Conservation (phyloP, 345 rosid species). For the Nephelium lappaceum region DNA sequence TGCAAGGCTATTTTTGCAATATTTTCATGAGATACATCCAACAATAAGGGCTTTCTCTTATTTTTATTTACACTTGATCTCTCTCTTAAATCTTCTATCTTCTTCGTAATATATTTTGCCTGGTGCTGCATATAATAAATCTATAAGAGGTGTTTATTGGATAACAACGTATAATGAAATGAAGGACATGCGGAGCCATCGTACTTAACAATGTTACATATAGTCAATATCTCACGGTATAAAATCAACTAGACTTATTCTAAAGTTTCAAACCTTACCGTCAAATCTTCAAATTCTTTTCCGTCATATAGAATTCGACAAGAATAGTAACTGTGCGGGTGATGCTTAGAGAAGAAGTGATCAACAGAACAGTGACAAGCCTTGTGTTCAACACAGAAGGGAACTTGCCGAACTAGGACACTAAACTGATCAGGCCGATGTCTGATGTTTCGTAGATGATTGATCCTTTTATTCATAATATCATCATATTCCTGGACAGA, state of each 20-base stretch:
- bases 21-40: constrained; percentile 33
- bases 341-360: constrained; percentile 78
- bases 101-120: constrained; percentile 50
- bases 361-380: constrained; percentile 64
- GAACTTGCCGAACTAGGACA: constrained; percentile 76
- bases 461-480: constrained; percentile 64
- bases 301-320: constrained; percentile 71
- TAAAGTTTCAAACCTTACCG: constrained; percentile 46
- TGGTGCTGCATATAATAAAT: constrained; percentile 47
- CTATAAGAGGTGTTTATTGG: neutral
- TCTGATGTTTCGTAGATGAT: constrained; percentile 49
- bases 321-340: constrained; percentile 64
- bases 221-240: neutral
- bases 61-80: constrained; percentile 27
- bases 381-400: constrained; percentile 61
- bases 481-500: constrained; percentile 75
- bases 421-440: constrained; percentile 78
- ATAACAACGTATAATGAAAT: neutral
- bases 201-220: neutral
- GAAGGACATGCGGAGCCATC: neutral
- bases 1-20: constrained; percentile 31
- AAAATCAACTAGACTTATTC: too few species aligned
- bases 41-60: constrained; percentile 35
- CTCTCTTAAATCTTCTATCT: constrained; percentile 48
- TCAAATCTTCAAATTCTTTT: constrained; percentile 54